phyloP scores from a whole-genome alignment of 345 rosid genomes.

The Pseudoturritis turrita region DNA sequence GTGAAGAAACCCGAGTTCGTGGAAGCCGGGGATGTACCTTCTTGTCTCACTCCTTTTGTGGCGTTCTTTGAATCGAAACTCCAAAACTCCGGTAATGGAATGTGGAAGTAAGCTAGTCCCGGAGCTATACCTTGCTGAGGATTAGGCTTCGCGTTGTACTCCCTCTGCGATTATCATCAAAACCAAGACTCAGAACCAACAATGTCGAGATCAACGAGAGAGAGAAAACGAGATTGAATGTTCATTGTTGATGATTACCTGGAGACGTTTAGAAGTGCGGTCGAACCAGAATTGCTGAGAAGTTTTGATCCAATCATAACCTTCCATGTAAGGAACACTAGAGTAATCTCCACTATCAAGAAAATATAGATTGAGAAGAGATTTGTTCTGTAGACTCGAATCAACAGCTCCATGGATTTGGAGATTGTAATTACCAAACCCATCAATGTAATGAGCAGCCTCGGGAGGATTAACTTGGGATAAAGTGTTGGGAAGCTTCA shows the following conservation, averaged over 20 bases:
- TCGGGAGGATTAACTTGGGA: conserved; percentile 65
- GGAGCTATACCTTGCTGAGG: conserved; percentile 67
- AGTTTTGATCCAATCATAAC: conserved; percentile 83
- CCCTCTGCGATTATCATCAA: conserved; percentile 39
- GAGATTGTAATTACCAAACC: conserved; percentile 94
- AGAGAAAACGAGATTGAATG: not conserved
- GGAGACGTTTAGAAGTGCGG: conserved; percentile 64
- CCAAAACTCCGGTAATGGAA: conserved; percentile 83
- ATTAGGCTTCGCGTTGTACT: conserved; percentile 50
- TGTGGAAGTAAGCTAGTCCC: conserved; percentile 89
- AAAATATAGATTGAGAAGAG: conserved; percentile 78
- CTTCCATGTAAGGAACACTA: conserved; percentile 46
- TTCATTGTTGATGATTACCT: conserved; percentile 34
- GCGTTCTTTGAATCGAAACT: conserved; percentile 52
- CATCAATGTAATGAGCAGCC: conserved; percentile 60
- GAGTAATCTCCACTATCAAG: conserved; percentile 96
- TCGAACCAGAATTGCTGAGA: conserved; percentile 89
- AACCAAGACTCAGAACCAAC: not conserved
- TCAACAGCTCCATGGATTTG: conserved; percentile 68
- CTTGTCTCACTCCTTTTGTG: conserved; percentile 68
- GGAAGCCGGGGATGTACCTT: conserved; percentile 57
- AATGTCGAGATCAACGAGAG: not conserved
- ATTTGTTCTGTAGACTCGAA: conserved; percentile 68
- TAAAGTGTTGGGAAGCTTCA: conserved; percentile 55
- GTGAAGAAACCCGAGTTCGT: conserved; percentile 92